Evolutionary conservation across 306 rosid genomes (phyloP).

Genomic region (Prunus armeniaca): DNA sequence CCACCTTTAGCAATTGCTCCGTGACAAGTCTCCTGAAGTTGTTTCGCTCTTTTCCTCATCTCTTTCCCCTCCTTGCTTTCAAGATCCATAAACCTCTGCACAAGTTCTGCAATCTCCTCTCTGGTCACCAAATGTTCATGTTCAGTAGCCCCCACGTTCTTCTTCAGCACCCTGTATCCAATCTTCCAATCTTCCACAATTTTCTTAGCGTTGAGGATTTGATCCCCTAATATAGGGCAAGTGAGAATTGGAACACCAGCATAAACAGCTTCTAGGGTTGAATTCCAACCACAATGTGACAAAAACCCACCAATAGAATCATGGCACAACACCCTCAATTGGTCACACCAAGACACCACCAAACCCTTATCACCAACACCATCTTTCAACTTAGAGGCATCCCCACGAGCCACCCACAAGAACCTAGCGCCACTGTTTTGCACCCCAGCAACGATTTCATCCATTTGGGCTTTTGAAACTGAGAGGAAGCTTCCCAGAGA

Average conservation of each 20-base stretch:
- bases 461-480: slow-evolving; percentile 37
- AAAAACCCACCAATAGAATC: slow-evolving; percentile 33
- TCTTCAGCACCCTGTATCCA: slow-evolving; percentile 34
- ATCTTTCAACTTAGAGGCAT: slow-evolving; percentile 14
- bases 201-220: slow-evolving; percentile 32
- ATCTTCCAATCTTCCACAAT: slow-evolving; percentile 45
- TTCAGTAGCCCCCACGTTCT: background rate
- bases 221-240: slow-evolving; percentile 34
- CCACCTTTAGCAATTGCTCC: slow-evolving; percentile 36
- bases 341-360: slow-evolving; percentile 45
- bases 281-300: slow-evolving; percentile 52
- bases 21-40: slow-evolving; percentile 1
- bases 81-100: slow-evolving; percentile 33
- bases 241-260: slow-evolving; percentile 42
- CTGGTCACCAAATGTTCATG: slow-evolving; percentile 12
- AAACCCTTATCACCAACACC: slow-evolving; percentile 23
- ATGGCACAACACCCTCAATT: slow-evolving; percentile 47
- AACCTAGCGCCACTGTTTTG: slow-evolving; percentile 31
- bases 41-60: slow-evolving; percentile 16
- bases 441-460: slow-evolving; percentile 35
- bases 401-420: slow-evolving; percentile 38
- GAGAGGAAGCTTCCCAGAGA: slow-evolving; percentile 42
- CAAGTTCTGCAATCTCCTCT: slow-evolving; percentile 27
- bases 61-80: slow-evolving; percentile 12
- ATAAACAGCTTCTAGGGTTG: slow-evolving; percentile 31